phyloP scores from a whole-genome alignment of 148 eudicot genomes.

The Diospyros kaki region DNA sequence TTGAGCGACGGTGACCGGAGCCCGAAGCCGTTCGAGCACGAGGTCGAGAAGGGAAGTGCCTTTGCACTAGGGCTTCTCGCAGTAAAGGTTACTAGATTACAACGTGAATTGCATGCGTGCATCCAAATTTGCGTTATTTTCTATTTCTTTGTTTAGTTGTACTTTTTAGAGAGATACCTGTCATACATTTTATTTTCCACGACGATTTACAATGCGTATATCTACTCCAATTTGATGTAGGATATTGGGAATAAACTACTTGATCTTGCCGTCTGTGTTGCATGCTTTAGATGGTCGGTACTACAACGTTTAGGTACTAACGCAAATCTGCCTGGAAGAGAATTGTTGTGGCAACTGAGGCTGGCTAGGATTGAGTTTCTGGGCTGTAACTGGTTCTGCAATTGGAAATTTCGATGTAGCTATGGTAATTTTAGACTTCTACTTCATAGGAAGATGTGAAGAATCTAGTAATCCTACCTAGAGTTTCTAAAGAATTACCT shows the following conservation, averaged over 20 bases:
- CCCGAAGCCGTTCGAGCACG: constrained; percentile 56
- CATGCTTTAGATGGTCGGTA: not conserved
- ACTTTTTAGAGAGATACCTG: not conserved
- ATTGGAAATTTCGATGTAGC: not conserved
- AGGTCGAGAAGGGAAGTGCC: constrained; percentile 93
- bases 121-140: not conserved
- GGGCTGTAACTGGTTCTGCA: not conserved
- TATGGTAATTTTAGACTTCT: not conserved
- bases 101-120: not conserved
- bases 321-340: not conserved
- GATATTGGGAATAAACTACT: not conserved
- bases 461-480: not conserved
- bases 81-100: constrained; percentile 51
- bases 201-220: too few relatives aligned
- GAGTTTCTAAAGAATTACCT: not conserved
- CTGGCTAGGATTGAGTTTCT: not conserved
- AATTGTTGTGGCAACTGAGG: not conserved
- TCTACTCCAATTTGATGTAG: not conserved
- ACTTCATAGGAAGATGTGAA: not conserved
- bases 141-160: not conserved
- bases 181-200: not conserved
- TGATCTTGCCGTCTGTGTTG: not conserved
- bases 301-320: not conserved
- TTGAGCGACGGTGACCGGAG: constrained; percentile 23
- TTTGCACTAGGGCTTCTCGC: constrained; percentile 89